phyloP scores from a whole-genome alignment of 164 flowering plant genomes.

The Macadamia integrifolia region DNA sequence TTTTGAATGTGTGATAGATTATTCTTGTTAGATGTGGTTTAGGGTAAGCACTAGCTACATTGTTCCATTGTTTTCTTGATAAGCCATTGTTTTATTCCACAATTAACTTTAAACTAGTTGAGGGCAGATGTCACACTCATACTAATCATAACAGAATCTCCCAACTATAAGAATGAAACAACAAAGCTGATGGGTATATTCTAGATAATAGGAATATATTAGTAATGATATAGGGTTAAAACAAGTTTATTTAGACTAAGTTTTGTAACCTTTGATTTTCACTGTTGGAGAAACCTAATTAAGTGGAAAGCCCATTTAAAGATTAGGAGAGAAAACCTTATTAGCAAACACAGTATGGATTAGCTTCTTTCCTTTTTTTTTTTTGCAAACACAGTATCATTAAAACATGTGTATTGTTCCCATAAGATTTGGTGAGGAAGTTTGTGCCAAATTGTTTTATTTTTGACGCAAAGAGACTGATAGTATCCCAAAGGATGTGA shows the following conservation, averaged over 20 bases:
- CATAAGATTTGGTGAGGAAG: not conserved
- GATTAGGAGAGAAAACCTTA: too few relatives aligned
- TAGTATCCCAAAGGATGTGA: not conserved
- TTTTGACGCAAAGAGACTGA: not conserved
- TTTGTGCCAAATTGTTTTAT: too few relatives aligned
- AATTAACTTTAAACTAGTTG: conserved; percentile 3
- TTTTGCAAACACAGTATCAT: too few relatives aligned
- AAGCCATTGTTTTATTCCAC: conserved; percentile 1
- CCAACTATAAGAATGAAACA: conserved; percentile 2
- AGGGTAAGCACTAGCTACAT: not conserved
- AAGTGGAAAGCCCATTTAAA: too few relatives aligned
- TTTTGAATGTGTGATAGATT: not conserved
- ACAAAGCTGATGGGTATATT: conserved; percentile 2
- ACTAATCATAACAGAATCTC: conserved; percentile 11
- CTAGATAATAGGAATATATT: not conserved
- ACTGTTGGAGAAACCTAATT: too few relatives aligned
- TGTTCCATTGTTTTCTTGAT: not conserved
- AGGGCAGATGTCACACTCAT: conserved; percentile 9
- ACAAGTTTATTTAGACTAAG: not conserved
- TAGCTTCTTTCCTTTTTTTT: too few relatives aligned
- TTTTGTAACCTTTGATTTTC: too few relatives aligned
- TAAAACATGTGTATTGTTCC: not conserved
- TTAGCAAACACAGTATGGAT: too few relatives aligned
- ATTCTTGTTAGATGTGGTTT: not conserved
- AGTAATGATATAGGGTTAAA: not conserved